A percentile compares a stretch with the other conserved stretches of the same genome.
Conservation (phyloP, 495 filamentous ascomycete species). For the Penicillium pancosmium region DNA sequence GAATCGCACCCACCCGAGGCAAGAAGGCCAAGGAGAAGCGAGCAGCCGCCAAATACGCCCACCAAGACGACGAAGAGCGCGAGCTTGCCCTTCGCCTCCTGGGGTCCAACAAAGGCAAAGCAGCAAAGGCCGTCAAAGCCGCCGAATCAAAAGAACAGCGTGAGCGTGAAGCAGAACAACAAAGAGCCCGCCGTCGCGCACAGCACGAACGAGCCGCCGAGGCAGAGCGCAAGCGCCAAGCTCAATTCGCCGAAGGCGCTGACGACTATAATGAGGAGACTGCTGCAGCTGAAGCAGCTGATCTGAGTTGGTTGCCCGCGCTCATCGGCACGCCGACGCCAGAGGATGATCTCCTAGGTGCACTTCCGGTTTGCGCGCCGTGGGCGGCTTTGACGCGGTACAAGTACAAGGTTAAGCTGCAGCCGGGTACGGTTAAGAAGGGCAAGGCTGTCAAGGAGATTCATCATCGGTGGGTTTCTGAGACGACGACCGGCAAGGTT, state of each 20-base stretch:
- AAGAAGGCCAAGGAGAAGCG: constrained; percentile 87
- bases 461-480: constrained; percentile 67
- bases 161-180: constrained; percentile 64
- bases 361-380: constrained; percentile 87
- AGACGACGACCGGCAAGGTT: constrained; percentile 51
- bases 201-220: constrained; percentile 75
- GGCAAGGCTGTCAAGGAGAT: constrained; percentile 94
- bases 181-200: constrained; percentile 69
- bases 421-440: constrained; percentile 88
- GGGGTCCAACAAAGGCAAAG: constrained; percentile 65
- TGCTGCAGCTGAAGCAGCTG: constrained; percentile 45
- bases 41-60: constrained; percentile 83
- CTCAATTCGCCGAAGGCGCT: constrained; percentile 55
- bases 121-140: constrained; percentile 51
- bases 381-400: constrained; percentile 76
- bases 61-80: constrained; percentile 94
- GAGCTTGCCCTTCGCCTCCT: constrained; percentile 78
- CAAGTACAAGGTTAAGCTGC: constrained; percentile 91
- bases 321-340: constrained; percentile 76
- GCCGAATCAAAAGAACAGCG: constrained; percentile 53
- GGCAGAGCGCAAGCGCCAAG: constrained; percentile 61
- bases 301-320: constrained; percentile 65
- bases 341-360: constrained; percentile 87
- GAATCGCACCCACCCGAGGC: constrained; percentile 62
- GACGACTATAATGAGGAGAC: constrained; percentile 62